Evolutionary conservation across 805 yeast species (phyloP).

Genomic region (Candida alai): DNA sequence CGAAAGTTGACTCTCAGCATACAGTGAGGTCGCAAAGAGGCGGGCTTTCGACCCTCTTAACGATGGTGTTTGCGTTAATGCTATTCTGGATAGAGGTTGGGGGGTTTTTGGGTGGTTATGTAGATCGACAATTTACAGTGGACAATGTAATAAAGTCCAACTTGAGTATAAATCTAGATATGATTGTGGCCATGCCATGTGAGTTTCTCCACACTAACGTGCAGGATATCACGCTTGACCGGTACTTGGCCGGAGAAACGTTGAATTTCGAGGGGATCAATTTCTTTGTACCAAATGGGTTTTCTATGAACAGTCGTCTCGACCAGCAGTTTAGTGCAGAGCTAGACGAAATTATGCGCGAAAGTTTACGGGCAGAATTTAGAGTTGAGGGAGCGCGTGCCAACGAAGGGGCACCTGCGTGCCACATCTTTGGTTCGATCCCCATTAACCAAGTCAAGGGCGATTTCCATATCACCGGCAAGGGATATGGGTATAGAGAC

Average conservation of each 20-base stretch:
- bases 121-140: constrained; percentile 74
- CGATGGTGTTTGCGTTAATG: constrained; percentile 59
- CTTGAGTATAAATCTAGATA: constrained; percentile 70
- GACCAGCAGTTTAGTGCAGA: constrained; percentile 54
- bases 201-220: constrained; percentile 69
- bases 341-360: constrained; percentile 61
- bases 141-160: constrained; percentile 55
- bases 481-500: constrained; percentile 60
- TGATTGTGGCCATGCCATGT: constrained; percentile 84
- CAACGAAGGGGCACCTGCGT: constrained; percentile 66
- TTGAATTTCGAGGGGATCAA: constrained; percentile 64
- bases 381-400: constrained; percentile 37
- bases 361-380: constrained; percentile 64
- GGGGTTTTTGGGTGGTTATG: constrained; percentile 74
- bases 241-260: constrained; percentile 72
- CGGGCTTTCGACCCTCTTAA: constrained; percentile 64
- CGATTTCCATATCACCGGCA: constrained; percentile 77
- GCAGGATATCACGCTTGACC: constrained; percentile 72
- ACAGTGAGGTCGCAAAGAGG: constrained; percentile 74
- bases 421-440: constrained; percentile 77
- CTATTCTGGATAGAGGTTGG: constrained; percentile 84
- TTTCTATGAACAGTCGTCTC: constrained; percentile 42
- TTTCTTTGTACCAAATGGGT: constrained; percentile 52
- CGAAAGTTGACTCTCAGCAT: constrained; percentile 48
- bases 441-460: constrained; percentile 87